Base-by-base conservation (phyloP, 2,329 filamentous ascomycete species). In the Zymoseptoria pseudotritici region DNA sequence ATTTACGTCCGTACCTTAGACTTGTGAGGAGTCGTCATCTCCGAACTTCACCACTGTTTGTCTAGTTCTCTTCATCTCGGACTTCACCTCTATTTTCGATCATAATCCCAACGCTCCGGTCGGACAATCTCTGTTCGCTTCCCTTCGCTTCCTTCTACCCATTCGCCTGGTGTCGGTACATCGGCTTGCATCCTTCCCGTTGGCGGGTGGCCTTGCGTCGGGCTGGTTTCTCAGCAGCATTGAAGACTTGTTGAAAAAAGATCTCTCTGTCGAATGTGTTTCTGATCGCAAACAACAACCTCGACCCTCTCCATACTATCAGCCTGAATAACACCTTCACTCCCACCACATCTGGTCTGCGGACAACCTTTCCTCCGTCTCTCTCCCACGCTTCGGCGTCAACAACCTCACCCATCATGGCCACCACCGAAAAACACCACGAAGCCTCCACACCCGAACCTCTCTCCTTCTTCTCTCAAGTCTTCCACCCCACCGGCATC, bases 401-500 rank as follows among this genome's bases (percentile, higher is more conserved):
- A 46, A 13, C 36, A 46, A 13, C 36, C 13, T 17, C 10, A 17
- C 10, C 36, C 3, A 46, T 46, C 36, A 46, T 46, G 36, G 17
- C 11, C 36, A 46, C 36, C 36, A 46, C 36, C 13, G 36, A 46
- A n/a, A 46, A 46, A 46, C 36, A 46, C 36, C 36, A 46, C 10
- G 36, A 46, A 46, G 36, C 36, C 36, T 46, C 17, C 36, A 46
- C 36, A 2, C 36, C 36, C 11, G 36, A 46, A 46, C 36, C 36
- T 4, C 36, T 46, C 36, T 46, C 36, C 36, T 46, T 46, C 36
- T 46, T 71, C 57, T 63, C 61, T 54, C 67, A 74, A 54, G 72
- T 74, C 51, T 58, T 67, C 51, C 68, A 72, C 36, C 69, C 72
- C 58, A 64, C 68, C 19, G 70, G 72, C 56, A 59, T 74, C 26